Base-by-base conservation (phyloP, 2,329 filamentous ascomycete species). In the Venturiaceae sp. region DNA sequence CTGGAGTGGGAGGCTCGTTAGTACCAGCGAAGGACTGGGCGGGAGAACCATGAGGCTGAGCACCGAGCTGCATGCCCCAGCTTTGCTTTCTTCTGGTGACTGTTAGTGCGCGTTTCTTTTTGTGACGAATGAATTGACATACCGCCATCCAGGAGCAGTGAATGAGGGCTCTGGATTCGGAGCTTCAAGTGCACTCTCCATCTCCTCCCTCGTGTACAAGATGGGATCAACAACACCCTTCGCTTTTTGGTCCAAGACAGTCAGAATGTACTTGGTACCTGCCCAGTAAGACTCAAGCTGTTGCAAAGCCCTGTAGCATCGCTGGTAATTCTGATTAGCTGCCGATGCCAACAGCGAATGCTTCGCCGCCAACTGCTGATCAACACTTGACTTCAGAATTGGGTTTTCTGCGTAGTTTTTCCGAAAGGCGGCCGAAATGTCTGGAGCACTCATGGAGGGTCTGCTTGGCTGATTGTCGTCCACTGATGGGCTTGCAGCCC, bases 201-300 rank as follows among this genome's bases (percentile, higher is more conserved):
- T 89, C 69, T 95, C 90, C 67, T 95, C 90, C 14, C 73, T 73
- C 0, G 81, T 83, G 63, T 84, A 85, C 9, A 85, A 68, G 14
- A 84, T 69, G 2, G 82, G 90, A 66, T 95, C 90, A 71, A 86
- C 88, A 37, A 92, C 89, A 0, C 90, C 90, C 68, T 92, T 90
- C 14, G 89, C 85, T 69, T 94, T 94, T 65, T 95, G 90, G 64
- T 95, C 89, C 11, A 95, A 75, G 0, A 90, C 89, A 0, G 88
- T 92, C 37, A 95, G 74, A 39, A 95, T 95, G 68, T 95, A 95
- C 59, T 88, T 86, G 28, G 90, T 86, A 7, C 90, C 90, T 36
- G 87, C 87, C 90, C 90, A 95, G 67, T 94, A 94, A 0, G 81
- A 80, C 64, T 94, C 84, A n/a, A 95, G 76, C 50, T 89, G 85